A percentile compares a stretch with the other conserved stretches of the same genome.
phyloP scores from a whole-genome alignment of 352 stramenopile genomes.

The Aphanomyces astaci region DNA sequence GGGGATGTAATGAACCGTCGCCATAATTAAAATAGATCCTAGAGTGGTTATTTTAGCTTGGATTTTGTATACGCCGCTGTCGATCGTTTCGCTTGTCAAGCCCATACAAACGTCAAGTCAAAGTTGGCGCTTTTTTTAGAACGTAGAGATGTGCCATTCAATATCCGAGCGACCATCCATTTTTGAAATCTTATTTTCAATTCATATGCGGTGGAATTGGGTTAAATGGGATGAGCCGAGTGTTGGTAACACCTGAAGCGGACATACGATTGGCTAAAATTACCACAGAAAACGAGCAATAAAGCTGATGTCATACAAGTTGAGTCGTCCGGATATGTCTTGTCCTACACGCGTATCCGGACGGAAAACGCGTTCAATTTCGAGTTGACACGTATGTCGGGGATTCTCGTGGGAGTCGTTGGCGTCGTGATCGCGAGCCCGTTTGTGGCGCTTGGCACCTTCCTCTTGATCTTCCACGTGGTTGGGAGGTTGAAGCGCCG shows the following conservation, averaged over 20 bases:
- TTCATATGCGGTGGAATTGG: neutral
- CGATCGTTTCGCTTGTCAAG: neutral
- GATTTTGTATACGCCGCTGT: conserved; percentile 16
- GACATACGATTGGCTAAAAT: too few relatives aligned
- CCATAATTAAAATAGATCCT: conserved; percentile 12
- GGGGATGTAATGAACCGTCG: neutral
- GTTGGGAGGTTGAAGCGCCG: neutral
- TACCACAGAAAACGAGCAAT: too few relatives aligned
- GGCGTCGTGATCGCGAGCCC: neutral
- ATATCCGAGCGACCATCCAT: neutral
- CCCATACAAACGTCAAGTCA: neutral
- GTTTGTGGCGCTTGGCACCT: neutral
- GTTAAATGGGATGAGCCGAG: too few relatives aligned
- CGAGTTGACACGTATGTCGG: too few relatives aligned
- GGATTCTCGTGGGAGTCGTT: too few relatives aligned
- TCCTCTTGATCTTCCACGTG: neutral
- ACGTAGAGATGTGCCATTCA: neutral
- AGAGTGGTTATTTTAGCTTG: conserved; percentile 16
- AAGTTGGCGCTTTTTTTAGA: neutral
- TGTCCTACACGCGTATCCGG: too few relatives aligned
- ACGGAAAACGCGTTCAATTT: too few relatives aligned
- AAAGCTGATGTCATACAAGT: too few relatives aligned
- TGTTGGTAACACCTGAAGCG: too few relatives aligned
- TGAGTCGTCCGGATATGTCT: too few relatives aligned
- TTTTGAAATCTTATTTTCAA: neutral